A percentile compares a stretch with the other conserved stretches of the same genome.
These are phyloP conservation scores for Serendipita sp. DNA, from an alignment of 768 basidiomycete genomes.

Conservation along the genomic window DNA sequence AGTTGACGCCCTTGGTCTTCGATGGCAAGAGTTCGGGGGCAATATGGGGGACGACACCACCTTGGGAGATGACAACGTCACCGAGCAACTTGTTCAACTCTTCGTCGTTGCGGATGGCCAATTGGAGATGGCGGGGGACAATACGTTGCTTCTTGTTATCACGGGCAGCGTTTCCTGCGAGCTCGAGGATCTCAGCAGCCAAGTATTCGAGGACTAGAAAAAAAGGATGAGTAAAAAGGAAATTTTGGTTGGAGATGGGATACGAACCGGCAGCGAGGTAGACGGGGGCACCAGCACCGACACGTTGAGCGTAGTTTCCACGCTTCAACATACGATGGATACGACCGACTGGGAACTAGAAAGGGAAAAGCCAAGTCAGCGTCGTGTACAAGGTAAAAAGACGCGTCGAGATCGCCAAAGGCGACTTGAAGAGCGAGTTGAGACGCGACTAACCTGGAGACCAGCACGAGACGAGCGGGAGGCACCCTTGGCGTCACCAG, in stretches of 20 bases:
- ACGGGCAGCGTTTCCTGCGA: constrained; percentile 77
- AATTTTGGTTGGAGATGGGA: constrained; percentile 10
- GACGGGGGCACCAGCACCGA: constrained; percentile 78
- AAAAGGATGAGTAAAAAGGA: constrained; percentile 50
- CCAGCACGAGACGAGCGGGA: constrained; percentile 61
- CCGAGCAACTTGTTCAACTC: constrained; percentile 30
- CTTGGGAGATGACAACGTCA: constrained; percentile 71
- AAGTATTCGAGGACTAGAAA: constrained; percentile 70
- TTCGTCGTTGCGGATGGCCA: constrained; percentile 84
- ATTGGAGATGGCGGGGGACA: constrained; percentile 80
- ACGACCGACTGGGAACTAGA: constrained; percentile 76
- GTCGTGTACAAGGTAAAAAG: no score
- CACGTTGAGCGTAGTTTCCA: constrained; percentile 76
- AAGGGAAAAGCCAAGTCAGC: background rate
- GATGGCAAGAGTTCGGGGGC: constrained; percentile 40
- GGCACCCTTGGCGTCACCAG: constrained; percentile 30
- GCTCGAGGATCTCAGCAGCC: constrained; percentile 83
- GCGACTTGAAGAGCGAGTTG: background rate
- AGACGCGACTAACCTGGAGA: constrained; percentile 37
- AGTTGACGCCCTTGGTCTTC: constrained; percentile 33
- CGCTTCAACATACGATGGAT: constrained; percentile 76
- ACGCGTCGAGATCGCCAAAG: no score
- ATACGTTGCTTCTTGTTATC: constrained; percentile 94
- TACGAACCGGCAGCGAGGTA: constrained; percentile 30
- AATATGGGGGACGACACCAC: constrained; percentile 77